Evolutionary conservation across 371 early-diverging fungal genomes (phyloP).

Genomic region (Mucor indicus): DNA sequence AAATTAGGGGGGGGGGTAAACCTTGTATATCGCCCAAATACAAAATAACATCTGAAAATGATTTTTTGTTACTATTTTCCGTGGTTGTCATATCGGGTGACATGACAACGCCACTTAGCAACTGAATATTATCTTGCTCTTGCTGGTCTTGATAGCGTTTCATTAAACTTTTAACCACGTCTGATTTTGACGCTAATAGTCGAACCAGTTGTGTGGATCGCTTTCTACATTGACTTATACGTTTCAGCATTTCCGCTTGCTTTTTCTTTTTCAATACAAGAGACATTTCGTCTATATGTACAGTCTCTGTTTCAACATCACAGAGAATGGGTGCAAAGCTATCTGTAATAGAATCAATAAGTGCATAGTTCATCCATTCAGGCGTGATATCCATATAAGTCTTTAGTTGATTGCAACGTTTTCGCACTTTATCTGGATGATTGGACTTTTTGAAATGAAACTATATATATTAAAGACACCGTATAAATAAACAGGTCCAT

Average conservation of each 20-base stretch:
- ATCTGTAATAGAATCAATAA: conserved; percentile 85
- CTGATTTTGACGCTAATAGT: conserved; percentile 72
- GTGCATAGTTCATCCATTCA: conserved; percentile 83
- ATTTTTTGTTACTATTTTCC: conserved; percentile 24
- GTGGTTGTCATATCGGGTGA: too few species aligned
- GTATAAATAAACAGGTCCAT: neutral
- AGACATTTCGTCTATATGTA: conserved; percentile 84
- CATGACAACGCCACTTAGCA: too few species aligned
- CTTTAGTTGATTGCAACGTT: conserved; percentile 36
- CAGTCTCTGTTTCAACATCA: conserved; percentile 80
- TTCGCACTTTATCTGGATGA: conserved; percentile 29
- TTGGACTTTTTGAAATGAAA: conserved; percentile 37
- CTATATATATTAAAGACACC: too few species aligned
- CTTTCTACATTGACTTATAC: conserved; percentile 83
- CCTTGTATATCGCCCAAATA: conserved; percentile 94
- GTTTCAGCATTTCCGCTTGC: conserved; percentile 82
- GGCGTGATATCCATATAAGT: conserved; percentile 39
- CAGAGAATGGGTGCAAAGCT: conserved; percentile 70
- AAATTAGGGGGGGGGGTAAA: too few species aligned
- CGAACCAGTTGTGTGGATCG: conserved; percentile 71
- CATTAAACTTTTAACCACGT: conserved; percentile 77
- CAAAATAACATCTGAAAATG: conserved; percentile 50
- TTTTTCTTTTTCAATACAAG: conserved; percentile 70
- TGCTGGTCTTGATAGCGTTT: conserved; percentile 63
- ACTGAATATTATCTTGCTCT: too few species aligned